These are phyloP conservation scores for Zhuliangozyma parablackwelliae DNA, from an alignment of 1,139 yeast species.

Conservation along the genomic window DNA sequence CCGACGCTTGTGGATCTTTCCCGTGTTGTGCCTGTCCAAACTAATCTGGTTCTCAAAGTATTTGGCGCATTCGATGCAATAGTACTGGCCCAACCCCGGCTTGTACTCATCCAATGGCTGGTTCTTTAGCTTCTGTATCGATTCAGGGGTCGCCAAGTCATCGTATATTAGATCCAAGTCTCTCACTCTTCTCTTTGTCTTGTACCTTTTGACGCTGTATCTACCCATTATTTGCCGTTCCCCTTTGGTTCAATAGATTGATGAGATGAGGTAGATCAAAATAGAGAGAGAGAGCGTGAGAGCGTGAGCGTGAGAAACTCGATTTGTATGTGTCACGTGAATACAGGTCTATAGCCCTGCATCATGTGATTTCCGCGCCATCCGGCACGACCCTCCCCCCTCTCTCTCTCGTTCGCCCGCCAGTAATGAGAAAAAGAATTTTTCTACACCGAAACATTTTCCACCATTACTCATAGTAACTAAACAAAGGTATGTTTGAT, in stretches of 20 bases:
- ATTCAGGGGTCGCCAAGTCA: conserved; percentile 63
- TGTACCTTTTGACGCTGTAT: conserved; percentile 69
- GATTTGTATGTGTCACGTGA: too few relatives aligned
- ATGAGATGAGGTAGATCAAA: too few relatives aligned
- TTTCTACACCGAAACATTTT: too few relatives aligned
- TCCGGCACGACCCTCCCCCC: too few relatives aligned
- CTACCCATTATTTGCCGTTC: conserved; percentile 60
- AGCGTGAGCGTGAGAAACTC: neutral
- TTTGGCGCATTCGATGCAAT: conserved; percentile 91
- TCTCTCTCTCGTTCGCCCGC: too few relatives aligned
- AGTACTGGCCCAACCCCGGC: conserved; percentile 92
- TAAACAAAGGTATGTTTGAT: too few relatives aligned
- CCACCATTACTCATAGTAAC: too few relatives aligned
- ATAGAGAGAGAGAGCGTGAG: neutral
- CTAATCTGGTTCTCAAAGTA: conserved; percentile 80
- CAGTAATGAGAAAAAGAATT: too few relatives aligned
- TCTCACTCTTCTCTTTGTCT: conserved; percentile 78
- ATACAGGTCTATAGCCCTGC: too few relatives aligned
- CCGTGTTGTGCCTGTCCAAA: conserved; percentile 64
- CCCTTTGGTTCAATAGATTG: neutral
- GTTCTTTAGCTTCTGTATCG: conserved; percentile 60
- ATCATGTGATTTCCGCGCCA: too few relatives aligned
- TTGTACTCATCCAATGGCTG: conserved; percentile 86
- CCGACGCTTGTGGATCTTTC: conserved; percentile 82
- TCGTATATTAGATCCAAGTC: conserved; percentile 80